Evolutionary conservation across 345 rosid genomes (phyloP), one percentile per base, ranked within the genome.

Genomic region (Gynandropsis gynandra): DNA sequence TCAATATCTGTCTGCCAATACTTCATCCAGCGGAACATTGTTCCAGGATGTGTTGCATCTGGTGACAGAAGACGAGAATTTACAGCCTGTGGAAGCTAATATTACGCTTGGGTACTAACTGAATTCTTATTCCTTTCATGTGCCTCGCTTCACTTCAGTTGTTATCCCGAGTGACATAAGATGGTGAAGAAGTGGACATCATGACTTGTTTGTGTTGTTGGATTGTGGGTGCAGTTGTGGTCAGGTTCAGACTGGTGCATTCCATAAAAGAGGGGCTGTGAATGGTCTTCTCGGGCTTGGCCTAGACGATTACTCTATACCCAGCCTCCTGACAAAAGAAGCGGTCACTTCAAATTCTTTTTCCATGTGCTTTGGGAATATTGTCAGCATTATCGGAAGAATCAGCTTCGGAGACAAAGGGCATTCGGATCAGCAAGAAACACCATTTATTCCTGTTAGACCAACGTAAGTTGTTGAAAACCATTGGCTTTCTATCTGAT

Each of bases 221-320:
- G 36, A 7, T 9, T 36, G 40, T 36, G 40, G 31, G 11, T 72
- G 72, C 77, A 92, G 98, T 27, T 87, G 98, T 51, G 98, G 96
- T 50, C 70, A 54, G 66, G 65, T 60, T 45, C 93, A 82, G 70
- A 85, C 92, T n/a, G 98, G 98, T 68, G 57, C 79, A n/a, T 80
- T 90, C 59, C 61, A 80, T 71, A 46, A 53, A 38, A 5, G 1
- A 19, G 72, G 63, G 1, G 76, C 96, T 42, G 87, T 85, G 36
- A 92, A 92, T 53, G 98, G 98, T 52, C 75, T 84, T 29, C 79
- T 92, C 51, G 98, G 98, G 43, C 96, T 92, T 54, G 98, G 98
- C 33, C 54, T 87, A 67, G 70, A 64, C 42, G 74, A 67, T 9
- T 48, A 68, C 6, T 92, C 98, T 15, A 93, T 90, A 67, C 98